Evolutionary conservation across 73 alveolate genomes (phyloP).

Genomic region (Urostyla sp.): DNA sequence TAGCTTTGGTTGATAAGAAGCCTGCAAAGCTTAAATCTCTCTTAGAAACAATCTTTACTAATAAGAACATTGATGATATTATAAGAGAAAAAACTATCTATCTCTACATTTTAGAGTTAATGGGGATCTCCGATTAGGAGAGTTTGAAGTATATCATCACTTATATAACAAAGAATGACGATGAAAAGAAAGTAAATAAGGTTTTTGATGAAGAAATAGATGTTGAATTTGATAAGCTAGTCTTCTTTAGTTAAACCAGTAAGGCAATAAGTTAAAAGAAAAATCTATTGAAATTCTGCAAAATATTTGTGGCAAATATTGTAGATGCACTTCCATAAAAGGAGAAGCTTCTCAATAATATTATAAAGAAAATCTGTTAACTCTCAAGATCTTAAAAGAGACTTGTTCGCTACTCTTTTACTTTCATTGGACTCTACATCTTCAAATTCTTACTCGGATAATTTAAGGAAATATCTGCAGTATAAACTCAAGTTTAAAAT

Average conservation of each 20-base stretch:
- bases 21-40: constrained; percentile 16
- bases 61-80: constrained; percentile 7
- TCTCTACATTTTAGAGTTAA: constrained; percentile 40
- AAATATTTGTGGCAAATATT: constrained; percentile 25
- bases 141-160: not conserved
- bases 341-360: not conserved
- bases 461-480: constrained; percentile 3
- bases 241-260: constrained; percentile 25
- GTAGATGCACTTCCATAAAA: constrained; percentile 44
- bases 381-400: constrained; percentile 6
- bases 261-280: constrained; percentile 16
- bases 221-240: constrained; percentile 26
- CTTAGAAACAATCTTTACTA: constrained; percentile 2
- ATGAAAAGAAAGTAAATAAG: constrained; percentile 11
- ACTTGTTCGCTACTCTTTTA: constrained; percentile 27
- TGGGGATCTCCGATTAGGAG: constrained; percentile 15
- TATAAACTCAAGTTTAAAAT: not conserved
- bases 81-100: constrained; percentile 34
- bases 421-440: constrained; percentile 30
- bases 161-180: constrained; percentile 12
- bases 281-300: constrained; percentile 21
- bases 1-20: constrained; percentile 36
- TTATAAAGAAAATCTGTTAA: constrained; percentile 7
- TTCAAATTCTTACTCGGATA: constrained; percentile 21
- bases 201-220: constrained; percentile 25